Conservation (phyloP, 1,284 basidiomycete species). For the Lignosus rhinocerotis region DNA sequence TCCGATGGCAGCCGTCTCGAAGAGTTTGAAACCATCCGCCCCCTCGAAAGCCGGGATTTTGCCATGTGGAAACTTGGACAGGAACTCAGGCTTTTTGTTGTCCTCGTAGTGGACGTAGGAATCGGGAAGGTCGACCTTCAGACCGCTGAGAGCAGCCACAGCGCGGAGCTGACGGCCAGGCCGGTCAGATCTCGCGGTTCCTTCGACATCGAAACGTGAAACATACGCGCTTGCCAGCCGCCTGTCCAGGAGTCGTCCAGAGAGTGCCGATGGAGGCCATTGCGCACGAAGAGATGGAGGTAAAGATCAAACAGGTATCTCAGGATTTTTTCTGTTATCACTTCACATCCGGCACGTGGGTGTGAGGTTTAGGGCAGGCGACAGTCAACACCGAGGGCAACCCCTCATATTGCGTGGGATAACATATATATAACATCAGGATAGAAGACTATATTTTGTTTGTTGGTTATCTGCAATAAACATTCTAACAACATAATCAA, state of each 20-base stretch:
- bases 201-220: neutral
- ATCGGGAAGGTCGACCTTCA: slow-evolving; percentile 62
- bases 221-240: slow-evolving; percentile 52
- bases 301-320: slow-evolving; percentile 8
- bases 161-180: slow-evolving; percentile 60
- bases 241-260: slow-evolving; percentile 46
- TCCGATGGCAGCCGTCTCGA: slow-evolving; percentile 82
- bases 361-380: slow-evolving; percentile 17
- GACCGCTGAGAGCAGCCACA: slow-evolving; percentile 69
- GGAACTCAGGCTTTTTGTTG: slow-evolving; percentile 80
- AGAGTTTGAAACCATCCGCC: slow-evolving; percentile 78
- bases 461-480: no score
- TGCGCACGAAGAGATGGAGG: slow-evolving; percentile 30
- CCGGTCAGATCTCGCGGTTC: slow-evolving; percentile 1
- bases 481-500: no score
- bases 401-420: neutral
- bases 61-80: slow-evolving; percentile 79
- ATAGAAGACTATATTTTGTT: neutral
- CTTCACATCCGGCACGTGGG: slow-evolving; percentile 15
- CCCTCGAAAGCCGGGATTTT: slow-evolving; percentile 86
- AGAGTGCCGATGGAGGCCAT: slow-evolving; percentile 65
- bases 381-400: neutral
- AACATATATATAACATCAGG: neutral
- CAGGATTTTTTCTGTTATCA: slow-evolving; percentile 15
- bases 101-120: slow-evolving; percentile 67